Evolutionary conservation across 2,329 filamentous ascomycete genomes (phyloP).

Genomic region (Aspergillus amoenus): DNA sequence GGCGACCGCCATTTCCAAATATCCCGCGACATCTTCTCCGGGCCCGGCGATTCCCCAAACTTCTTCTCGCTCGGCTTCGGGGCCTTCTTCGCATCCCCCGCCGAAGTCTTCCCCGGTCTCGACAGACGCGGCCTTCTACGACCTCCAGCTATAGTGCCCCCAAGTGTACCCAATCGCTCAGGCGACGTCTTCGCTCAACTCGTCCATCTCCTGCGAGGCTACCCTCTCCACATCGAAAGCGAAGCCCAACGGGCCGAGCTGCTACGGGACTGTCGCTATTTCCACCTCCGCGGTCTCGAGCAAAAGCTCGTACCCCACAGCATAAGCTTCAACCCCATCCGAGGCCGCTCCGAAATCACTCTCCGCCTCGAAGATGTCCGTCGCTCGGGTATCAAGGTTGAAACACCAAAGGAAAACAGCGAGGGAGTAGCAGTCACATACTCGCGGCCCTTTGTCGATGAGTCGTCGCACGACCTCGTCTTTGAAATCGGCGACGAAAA

Average conservation of each 20-base stretch:
- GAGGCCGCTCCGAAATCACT: slow-evolving; percentile 70
- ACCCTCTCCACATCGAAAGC: slow-evolving; percentile 72
- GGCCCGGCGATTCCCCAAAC: slow-evolving; percentile 88
- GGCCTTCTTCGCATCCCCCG: slow-evolving; percentile 77
- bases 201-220: slow-evolving; percentile 77
- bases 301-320: slow-evolving; percentile 78
- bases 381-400: slow-evolving; percentile 75
- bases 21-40: slow-evolving; percentile 79
- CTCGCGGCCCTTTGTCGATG: slow-evolving; percentile 81
- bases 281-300: slow-evolving; percentile 87
- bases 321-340: slow-evolving; percentile 71
- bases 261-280: slow-evolving; percentile 85
- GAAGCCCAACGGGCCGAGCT: slow-evolving; percentile 75
- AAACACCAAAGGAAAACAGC: slow-evolving; percentile 43
- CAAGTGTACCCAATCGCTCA: slow-evolving; percentile 74
- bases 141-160: slow-evolving; percentile 81
- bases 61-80: slow-evolving; percentile 92
- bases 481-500: slow-evolving; percentile 74
- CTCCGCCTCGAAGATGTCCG: slow-evolving; percentile 83
- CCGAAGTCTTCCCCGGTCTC: slow-evolving; percentile 82
- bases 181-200: slow-evolving; percentile 84
- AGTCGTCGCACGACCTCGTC: slow-evolving; percentile 69
- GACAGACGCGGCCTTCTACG: slow-evolving; percentile 75
- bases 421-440: slow-evolving; percentile 56
- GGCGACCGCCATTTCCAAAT: slow-evolving; percentile 86